Evolutionary conservation across 2,329 filamentous ascomycete species (phyloP).

Genomic region (Penicillium fuscoglaucum): DNA sequence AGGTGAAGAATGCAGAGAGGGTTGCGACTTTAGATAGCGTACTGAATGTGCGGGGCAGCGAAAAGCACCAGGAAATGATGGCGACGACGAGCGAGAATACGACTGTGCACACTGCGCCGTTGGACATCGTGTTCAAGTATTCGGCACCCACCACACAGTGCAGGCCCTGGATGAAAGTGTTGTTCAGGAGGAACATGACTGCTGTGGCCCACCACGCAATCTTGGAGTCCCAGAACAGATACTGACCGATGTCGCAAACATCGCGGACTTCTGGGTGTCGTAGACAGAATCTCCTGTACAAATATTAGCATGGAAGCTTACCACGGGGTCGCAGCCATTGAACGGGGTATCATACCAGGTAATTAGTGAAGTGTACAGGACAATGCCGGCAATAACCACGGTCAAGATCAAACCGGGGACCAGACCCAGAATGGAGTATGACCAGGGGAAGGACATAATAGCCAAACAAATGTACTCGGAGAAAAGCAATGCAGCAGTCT

Average conservation of each 20-base stretch:
- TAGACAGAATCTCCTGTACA: constrained; percentile 79
- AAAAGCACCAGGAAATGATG: constrained; percentile 73
- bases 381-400: constrained; percentile 70
- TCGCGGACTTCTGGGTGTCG: constrained; percentile 88
- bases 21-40: constrained; percentile 78
- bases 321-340: constrained; percentile 3
- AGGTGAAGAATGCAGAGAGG: constrained; percentile 80
- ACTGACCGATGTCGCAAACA: constrained; percentile 93
- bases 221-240: constrained; percentile 82
- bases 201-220: constrained; percentile 70
- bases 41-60: constrained; percentile 80
- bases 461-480: constrained; percentile 91
- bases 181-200: constrained; percentile 90
- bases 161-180: constrained; percentile 83
- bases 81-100: constrained; percentile 74
- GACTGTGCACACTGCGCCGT: constrained; percentile 72
- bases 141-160: constrained; percentile 83
- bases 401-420: constrained; percentile 86
- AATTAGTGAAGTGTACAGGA: constrained; percentile 77
- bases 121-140: constrained; percentile 86
- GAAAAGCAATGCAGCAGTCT: constrained; percentile 86
- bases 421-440: constrained; percentile 81
- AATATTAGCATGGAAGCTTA: constrained; percentile 21
- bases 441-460: constrained; percentile 96
- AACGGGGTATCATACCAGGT: constrained; percentile 52